Evolutionary conservation across 345 rosid genomes (phyloP), one percentile per base, ranked within the genome.

Genomic region (Gynandropsis gynandra): DNA sequence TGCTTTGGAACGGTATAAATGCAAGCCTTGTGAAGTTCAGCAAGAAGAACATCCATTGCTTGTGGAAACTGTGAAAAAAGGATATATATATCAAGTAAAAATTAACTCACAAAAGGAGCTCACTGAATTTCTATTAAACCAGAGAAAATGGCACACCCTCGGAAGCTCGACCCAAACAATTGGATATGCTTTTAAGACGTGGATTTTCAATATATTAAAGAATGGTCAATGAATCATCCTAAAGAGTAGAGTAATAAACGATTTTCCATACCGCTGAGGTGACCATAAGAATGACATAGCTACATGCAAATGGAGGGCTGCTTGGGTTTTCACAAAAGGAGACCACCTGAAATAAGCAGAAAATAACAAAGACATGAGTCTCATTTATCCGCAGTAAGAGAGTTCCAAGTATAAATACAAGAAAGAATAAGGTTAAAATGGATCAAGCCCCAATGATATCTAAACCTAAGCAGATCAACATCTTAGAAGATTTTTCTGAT

Each of bases 1-100:
- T 88, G 87, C 73, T 85, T 92, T 32, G 99, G 99, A 54, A 92
- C 80, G 9, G 95, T 82, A 70, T 82, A 92, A 59, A 80, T 80
- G 64, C 97, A 92, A 42, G 83, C 93, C 70, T 62, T 75, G 71
- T 92, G 90, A 43, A 92, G 72, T 64, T 85, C 94, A 20, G 97
- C 90, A 53, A 92, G 88, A 68, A 87, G 64, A 66, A 87, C 62
- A 74, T 92, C 95, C 87, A 83, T 80, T 42, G 69, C 72, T 21
- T 76, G 67, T 59, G 97, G 95, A 53, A 80, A 71, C 98, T 87
- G 80, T 45, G 52, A 18, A n/a, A 65, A 50, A 18, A 42, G 46
- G 44, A 58, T 43, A 41, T 42, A 29, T 13, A 47, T 16, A 0
- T 24, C 48, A 44, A 47, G 54, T 47, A 27, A 47, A 39, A 47